Percentiles rank a stretch among this genome's conserved stretches.
Conservation (phyloP, 2,329 filamentous ascomycete species). For the Pezicula rhizophila region DNA sequence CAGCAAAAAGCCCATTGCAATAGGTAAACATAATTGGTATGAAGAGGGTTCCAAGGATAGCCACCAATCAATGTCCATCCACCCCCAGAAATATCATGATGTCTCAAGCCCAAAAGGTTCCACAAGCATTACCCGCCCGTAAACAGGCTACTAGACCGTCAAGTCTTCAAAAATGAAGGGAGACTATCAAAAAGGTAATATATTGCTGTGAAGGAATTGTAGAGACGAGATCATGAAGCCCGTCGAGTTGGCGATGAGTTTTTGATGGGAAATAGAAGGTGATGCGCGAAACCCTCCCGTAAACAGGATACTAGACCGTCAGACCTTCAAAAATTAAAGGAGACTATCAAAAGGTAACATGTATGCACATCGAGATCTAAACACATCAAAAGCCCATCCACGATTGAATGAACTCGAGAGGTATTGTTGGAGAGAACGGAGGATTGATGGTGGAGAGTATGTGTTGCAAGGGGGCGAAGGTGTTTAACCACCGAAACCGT, state of each 20-base stretch:
- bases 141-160: slow-evolving; percentile 32
- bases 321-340: slow-evolving; percentile 2
- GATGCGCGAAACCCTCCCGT: slow-evolving; percentile 28
- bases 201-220: slow-evolving; percentile 7
- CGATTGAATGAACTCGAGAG: slow-evolving; percentile 16
- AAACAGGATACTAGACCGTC: slow-evolving; percentile 32
- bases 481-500: slow-evolving; percentile 59
- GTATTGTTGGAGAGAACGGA: slow-evolving; percentile 13
- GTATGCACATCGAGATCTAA: slow-evolving; percentile 14
- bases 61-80: slow-evolving; percentile 4
- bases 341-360: slow-evolving; percentile 30
- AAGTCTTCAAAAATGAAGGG: slow-evolving; percentile 16
- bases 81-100: slow-evolving; percentile 15
- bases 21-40: not conserved
- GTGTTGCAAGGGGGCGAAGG: not conserved
- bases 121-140: slow-evolving; percentile 23
- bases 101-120: slow-evolving; percentile 10
- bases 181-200: slow-evolving; percentile 30
- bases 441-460: slow-evolving; percentile 2
- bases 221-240: slow-evolving; percentile 15
- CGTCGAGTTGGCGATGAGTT: slow-evolving; percentile 10
- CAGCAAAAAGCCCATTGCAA: not conserved
- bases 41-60: not conserved
- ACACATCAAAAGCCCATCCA: slow-evolving; percentile 8
- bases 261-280: slow-evolving; percentile 8